Conservation (phyloP, 176 grass and related monocot species). For the Pontederia crassipes region DNA sequence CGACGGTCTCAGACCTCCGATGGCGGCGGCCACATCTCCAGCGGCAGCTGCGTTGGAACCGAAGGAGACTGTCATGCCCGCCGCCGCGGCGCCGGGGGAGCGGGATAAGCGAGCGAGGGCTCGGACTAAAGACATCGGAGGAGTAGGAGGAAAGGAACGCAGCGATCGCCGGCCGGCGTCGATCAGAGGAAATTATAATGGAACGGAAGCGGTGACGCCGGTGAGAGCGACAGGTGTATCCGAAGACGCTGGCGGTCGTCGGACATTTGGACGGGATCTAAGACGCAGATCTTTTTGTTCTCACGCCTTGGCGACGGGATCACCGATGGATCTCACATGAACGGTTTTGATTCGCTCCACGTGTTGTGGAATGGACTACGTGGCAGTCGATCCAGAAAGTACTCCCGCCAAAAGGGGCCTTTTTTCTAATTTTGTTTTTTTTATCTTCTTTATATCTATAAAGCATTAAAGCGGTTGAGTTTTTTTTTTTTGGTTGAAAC, state of each 20-base stretch:
- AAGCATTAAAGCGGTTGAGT: not conserved
- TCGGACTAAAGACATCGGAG: slow-evolving; percentile 23
- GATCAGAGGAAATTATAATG: not conserved
- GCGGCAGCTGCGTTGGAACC: slow-evolving; percentile 2
- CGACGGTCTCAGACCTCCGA: slow-evolving; percentile 44
- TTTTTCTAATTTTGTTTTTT: too few relatives aligned
- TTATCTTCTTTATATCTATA: not conserved
- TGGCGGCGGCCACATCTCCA: not conserved
- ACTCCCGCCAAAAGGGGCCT: too few relatives aligned
- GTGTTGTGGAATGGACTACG: too few relatives aligned
- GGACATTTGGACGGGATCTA: too few relatives aligned
- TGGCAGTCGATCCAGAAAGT: too few relatives aligned
- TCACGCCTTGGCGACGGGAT: too few relatives aligned
- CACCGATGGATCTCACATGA: too few relatives aligned
- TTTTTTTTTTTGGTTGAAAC: too few relatives aligned
- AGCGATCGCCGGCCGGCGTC: too few relatives aligned
- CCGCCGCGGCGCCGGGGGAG: not conserved
- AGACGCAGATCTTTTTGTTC: too few relatives aligned
- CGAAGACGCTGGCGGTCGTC: too few relatives aligned
- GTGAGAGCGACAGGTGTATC: not conserved
- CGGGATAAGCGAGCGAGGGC: slow-evolving; percentile 12
- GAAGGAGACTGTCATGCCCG: not conserved
- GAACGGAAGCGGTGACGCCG: not conserved
- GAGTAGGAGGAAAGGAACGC: not conserved
- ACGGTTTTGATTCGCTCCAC: too few relatives aligned